phyloP scores from a whole-genome alignment of 1,284 basidiomycete species.

The Rhodotorula glutinis region DNA sequence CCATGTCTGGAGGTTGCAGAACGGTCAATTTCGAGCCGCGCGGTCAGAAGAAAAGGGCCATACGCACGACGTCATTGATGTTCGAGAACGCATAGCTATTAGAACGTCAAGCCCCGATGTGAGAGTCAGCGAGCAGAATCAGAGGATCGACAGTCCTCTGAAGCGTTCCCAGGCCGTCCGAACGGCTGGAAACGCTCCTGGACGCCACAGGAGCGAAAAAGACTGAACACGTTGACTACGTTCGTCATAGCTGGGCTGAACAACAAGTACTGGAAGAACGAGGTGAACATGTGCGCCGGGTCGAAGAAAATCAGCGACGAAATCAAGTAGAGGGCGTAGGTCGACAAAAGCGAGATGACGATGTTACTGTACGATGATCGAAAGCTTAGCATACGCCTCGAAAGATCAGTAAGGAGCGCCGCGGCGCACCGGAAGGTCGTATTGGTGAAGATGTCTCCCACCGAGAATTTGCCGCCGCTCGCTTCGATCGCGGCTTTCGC shows the following conservation, averaged over 20 bases:
- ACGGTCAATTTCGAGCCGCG: no score
- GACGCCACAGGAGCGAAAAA: neutral
- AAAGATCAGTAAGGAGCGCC: neutral
- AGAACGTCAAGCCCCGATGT: neutral
- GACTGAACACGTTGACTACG: conserved; percentile 82
- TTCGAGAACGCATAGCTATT: conserved; percentile 16
- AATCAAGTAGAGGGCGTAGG: conserved; percentile 76
- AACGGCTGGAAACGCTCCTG: no score
- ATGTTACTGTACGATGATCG: conserved; percentile 56
- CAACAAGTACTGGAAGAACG: conserved; percentile 87
- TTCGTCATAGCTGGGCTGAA: conserved; percentile 90
- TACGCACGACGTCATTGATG: conserved; percentile 1
- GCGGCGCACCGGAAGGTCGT: conserved; percentile 61
- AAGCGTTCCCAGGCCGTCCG: neutral
- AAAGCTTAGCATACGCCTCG: neutral
- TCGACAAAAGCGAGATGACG: conserved; percentile 77
- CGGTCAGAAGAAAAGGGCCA: no score
- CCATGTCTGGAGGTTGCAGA: conserved; percentile 7
- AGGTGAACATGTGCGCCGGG: conserved; percentile 80
- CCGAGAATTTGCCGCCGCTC: conserved; percentile 52
- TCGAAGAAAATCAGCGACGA: conserved; percentile 67
- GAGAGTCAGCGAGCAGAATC: neutral
- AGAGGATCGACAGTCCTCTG: no score
- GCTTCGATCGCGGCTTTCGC: conserved; percentile 56
- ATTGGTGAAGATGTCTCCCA: conserved; percentile 65